phyloP scores from a whole-genome alignment of 192 early-diverging fungal genomes.

The Podila epigama region DNA sequence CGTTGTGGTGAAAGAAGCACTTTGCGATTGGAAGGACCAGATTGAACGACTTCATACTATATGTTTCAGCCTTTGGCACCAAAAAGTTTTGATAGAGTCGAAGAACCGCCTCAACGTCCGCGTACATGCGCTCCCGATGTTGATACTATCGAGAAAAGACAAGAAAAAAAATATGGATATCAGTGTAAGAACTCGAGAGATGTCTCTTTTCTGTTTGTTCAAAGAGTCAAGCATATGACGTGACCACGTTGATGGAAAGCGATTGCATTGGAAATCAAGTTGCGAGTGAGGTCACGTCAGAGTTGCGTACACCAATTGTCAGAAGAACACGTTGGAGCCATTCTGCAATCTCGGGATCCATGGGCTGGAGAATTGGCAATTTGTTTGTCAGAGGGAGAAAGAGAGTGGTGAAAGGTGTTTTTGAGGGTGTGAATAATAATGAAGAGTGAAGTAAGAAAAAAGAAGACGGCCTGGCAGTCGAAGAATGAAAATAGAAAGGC shows the following conservation, averaged over 20 bases:
- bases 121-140: conserved; percentile 64
- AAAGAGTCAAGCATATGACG: not conserved
- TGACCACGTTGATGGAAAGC: not conserved
- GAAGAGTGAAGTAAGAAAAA: not conserved
- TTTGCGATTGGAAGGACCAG: not conserved
- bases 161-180: not conserved
- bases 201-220: too few species aligned
- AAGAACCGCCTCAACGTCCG: conserved; percentile 71
- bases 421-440: not conserved
- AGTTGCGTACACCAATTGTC: conserved; percentile 35
- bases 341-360: conserved; percentile 49
- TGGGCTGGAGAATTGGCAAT: not conserved
- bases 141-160: conserved; percentile 58
- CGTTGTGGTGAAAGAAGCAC: not conserved
- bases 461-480: not conserved
- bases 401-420: not conserved
- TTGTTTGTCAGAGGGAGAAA: not conserved
- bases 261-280: not conserved
- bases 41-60: conserved; percentile 60
- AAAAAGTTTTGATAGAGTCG: conserved; percentile 62
- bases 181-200: not conserved
- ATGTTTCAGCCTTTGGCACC: conserved; percentile 70
- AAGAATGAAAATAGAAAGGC: not conserved
- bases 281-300: not conserved
- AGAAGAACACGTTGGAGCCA: conserved; percentile 37